phyloP scores from a whole-genome alignment of 805 yeast species.

The Metschnikowia cubensis region DNA sequence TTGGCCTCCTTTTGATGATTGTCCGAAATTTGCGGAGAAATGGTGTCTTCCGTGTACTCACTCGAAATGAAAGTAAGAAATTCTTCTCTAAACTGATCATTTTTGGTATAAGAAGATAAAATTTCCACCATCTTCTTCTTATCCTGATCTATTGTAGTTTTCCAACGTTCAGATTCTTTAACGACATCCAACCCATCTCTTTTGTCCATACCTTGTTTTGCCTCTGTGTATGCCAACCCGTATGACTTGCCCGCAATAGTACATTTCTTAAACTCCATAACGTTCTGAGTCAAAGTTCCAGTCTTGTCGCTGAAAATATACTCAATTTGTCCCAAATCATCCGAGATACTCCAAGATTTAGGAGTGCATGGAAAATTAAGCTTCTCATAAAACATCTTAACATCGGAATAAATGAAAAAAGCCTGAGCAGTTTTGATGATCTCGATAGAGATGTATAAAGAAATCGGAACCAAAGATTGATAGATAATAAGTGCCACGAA shows the following conservation, averaged over 20 bases:
- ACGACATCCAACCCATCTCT: slow-evolving; percentile 75
- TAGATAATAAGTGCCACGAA: slow-evolving; percentile 74
- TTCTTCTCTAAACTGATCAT: slow-evolving; percentile 46
- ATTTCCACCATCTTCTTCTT: slow-evolving; percentile 44
- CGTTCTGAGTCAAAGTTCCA: slow-evolving; percentile 78
- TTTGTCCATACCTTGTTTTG: slow-evolving; percentile 71
- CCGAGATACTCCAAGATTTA: slow-evolving; percentile 80
- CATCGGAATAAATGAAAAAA: slow-evolving; percentile 72
- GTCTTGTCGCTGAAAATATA: slow-evolving; percentile 82
- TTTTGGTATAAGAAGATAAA: slow-evolving; percentile 29
- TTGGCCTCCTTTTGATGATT: slow-evolving; percentile 43
- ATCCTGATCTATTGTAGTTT: slow-evolving; percentile 49
- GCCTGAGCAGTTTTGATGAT: slow-evolving; percentile 82
- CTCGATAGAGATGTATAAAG: slow-evolving; percentile 76
- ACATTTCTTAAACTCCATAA: slow-evolving; percentile 82
- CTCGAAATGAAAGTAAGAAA: slow-evolving; percentile 59
- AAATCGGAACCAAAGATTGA: slow-evolving; percentile 79
- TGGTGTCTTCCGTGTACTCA: slow-evolving; percentile 52
- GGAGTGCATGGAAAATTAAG: slow-evolving; percentile 82
- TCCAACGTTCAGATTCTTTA: slow-evolving; percentile 55
- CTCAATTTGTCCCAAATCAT: slow-evolving; percentile 83
- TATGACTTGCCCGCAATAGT: slow-evolving; percentile 69
- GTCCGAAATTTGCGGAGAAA: slow-evolving; percentile 26
- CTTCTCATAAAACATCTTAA: slow-evolving; percentile 60
- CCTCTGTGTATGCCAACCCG: slow-evolving; percentile 82